Evolutionary conservation across 805 yeast genomes (phyloP).

Genomic region (Soucietia sequanensis): DNA sequence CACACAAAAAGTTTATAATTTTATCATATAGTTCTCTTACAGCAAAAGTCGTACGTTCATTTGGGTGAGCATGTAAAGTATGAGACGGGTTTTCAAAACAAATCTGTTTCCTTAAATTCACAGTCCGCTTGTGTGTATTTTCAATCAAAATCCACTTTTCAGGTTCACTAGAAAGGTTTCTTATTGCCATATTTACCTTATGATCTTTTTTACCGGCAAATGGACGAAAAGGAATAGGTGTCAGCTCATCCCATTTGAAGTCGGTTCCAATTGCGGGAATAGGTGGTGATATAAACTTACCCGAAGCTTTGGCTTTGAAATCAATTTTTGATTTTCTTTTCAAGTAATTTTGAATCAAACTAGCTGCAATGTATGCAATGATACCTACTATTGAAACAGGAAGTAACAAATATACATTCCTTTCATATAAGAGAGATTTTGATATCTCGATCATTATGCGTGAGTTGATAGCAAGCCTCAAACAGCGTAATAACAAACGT

Average conservation of each 20-base stretch:
- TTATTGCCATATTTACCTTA: constrained; percentile 34
- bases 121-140: constrained; percentile 49
- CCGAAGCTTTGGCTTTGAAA: too few relatives aligned
- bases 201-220: constrained; percentile 36
- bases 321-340: too few relatives aligned
- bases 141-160: constrained; percentile 64
- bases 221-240: constrained; percentile 43
- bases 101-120: constrained; percentile 37
- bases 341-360: too few relatives aligned
- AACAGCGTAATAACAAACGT: too few relatives aligned
- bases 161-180: constrained; percentile 29
- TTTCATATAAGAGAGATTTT: too few relatives aligned
- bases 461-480: too few relatives aligned
- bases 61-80: constrained; percentile 23
- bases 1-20: constrained; percentile 36
- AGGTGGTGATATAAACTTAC: too few relatives aligned
- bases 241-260: constrained; percentile 43
- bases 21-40: constrained; percentile 51
- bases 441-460: too few relatives aligned
- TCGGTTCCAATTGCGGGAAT: too few relatives aligned
- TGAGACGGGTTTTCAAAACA: constrained; percentile 28
- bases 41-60: constrained; percentile 24
- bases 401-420: too few relatives aligned
- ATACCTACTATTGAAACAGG: too few relatives aligned
- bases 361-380: too few relatives aligned